Evolutionary conservation across 768 basidiomycete species (phyloP).

Genomic region (Glaciozyma martinii): DNA sequence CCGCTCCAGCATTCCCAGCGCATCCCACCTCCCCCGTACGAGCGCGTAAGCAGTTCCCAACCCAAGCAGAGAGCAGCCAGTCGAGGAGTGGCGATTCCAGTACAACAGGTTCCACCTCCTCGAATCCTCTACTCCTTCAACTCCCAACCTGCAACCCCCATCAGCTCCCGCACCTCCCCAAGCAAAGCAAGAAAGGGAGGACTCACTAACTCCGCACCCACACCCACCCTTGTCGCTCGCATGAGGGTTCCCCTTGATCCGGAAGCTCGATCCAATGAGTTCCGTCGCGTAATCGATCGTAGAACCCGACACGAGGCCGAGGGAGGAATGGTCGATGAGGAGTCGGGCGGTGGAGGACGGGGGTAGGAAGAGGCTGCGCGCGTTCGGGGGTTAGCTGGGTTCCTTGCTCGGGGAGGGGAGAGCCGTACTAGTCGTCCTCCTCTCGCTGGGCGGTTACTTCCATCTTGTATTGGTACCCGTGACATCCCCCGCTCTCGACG

Average conservation of each 20-base stretch:
- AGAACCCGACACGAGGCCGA: slow-evolving; percentile 74
- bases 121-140: slow-evolving; percentile 19
- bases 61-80: too few species aligned
- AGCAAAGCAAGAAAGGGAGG: not conserved
- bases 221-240: slow-evolving; percentile 75
- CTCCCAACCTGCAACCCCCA: slow-evolving; percentile 24
- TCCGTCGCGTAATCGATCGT: slow-evolving; percentile 87
- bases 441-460: slow-evolving; percentile 56
- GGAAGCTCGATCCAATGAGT: slow-evolving; percentile 85
- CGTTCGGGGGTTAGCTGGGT: not conserved
- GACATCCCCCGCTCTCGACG: slow-evolving; percentile 91
- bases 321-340: slow-evolving; percentile 74
- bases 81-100: too few species aligned
- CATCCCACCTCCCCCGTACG: too few species aligned
- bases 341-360: slow-evolving; percentile 45
- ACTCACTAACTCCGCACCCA: slow-evolving; percentile 67
- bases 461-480: slow-evolving; percentile 95
- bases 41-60: too few species aligned
- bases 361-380: slow-evolving; percentile 8
- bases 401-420: not conserved
- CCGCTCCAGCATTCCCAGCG: too few species aligned
- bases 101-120: too few species aligned
- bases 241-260: slow-evolving; percentile 74
- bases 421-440: slow-evolving; percentile 74
- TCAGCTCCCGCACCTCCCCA: not conserved